Base-by-base conservation (phyloP, 331 rosid species). In the Phaseolus coccineus region DNA sequence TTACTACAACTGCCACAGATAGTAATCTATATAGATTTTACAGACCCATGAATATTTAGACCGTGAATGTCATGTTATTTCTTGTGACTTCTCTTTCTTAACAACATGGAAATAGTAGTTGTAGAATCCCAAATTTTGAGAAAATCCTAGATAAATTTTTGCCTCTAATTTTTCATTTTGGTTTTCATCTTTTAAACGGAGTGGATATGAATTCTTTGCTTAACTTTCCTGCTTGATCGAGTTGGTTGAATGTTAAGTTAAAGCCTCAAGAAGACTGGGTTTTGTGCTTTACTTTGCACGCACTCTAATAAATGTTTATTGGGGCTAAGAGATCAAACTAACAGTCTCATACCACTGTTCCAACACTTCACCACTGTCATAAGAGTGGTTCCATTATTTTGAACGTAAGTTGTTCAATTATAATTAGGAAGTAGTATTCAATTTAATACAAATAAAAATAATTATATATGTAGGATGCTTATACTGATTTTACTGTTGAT, bases 11-110 rank as follows among this genome's bases (percentile, higher is more conserved):
- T 19, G 47, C 82, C 19, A 48, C 78, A 3, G 80, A 84, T 28
- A 50, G 73, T 42, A 68, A 61, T 42, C 10, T 90, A 63, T 82
- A 71, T 66, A 90, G 86, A 87, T 80, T 84, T 78, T 80, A 82
- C 39, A 80, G 69, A 73, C 73, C 94, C 62, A 78, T 77, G 84
- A 79, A 82, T 79, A 71, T 80, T 59, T 59, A 80, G 65, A 67
- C 56, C 35, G 6, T 58, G 14, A 62, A 14, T 61, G 78, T 85
- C 74, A 27, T 73, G 11, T 62, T 2, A 58, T n/a, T 44, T 66
- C 4, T 61, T 69, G 63, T 51, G 62, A 53, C 47, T 69, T 59
- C 35, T 53, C 44, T 52, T 39, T 30, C 16, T 69, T 77, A 69
- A 64, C 82, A 69, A 64, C 82, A 69, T 74, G 82, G 68, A 47